Base-by-base conservation (phyloP, 805 yeast genomes). In the Myxozyma geophila region DNA sequence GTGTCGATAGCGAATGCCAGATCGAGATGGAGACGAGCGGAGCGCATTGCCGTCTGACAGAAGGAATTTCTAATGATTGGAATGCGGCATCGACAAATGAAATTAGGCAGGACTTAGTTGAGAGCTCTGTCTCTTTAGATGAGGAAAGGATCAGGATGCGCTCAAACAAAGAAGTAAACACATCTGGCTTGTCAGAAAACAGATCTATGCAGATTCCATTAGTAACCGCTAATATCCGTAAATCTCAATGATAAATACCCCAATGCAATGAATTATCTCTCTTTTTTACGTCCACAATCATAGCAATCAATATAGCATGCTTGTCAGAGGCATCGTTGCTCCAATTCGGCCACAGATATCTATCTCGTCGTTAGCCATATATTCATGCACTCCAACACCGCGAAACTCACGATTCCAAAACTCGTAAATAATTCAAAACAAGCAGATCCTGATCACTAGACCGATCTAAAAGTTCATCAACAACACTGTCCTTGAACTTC, bases 281-380 rank as follows among this genome's bases (percentile, higher is more conserved):
- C 17, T 64, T 63, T 58, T 64, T 62, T 23, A 70, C 66, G 7
- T 58, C 60, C 2, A 70, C 15, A 12, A 75, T 39, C 36, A 74
- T 54, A 4, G 75, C 72, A 9, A 81, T 71, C 53, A 77, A 69
- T 43, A 78, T 77, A 4, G 82, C 71, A 67, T 82, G 84, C 35
- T 74, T 76, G 51, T 75, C 71, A 2, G 81, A 73, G 8, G 77
- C 74, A 62, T 81, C 82, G 10, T 72, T 73, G 54, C 77, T 77
- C 62, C 80, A 80, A 48, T 72, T 67, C 12, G 74, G 74, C 85
- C 84, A 83, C 13, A 80, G 71, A 37, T 39, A 66, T 52, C 67
- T 64, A 48, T 15, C n/a, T 23, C 43, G 8, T n/a, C 15, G 15
- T 35, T 50, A 19, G 33, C 41, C n/a, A 7, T 17, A 33, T 21